Conservation (phyloP, 495 filamentous ascomycete species). For the Penicillium riverlandense region DNA sequence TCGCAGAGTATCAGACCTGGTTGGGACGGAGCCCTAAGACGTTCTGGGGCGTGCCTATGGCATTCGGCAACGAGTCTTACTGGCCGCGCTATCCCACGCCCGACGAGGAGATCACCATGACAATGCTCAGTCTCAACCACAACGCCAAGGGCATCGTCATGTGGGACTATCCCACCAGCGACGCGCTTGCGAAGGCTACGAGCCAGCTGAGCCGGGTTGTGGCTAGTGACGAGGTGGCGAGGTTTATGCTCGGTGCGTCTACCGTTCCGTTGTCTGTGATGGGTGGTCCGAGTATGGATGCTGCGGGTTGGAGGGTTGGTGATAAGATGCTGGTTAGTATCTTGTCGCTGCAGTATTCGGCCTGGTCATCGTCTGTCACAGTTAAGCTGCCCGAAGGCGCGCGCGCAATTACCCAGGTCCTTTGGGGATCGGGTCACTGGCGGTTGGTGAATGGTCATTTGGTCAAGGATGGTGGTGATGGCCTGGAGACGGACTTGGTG, state of each 20-base stretch:
- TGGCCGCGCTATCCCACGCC: conserved; percentile 51
- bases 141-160: conserved; percentile 46
- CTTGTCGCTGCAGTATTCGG: conserved; percentile 8
- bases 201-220: conserved; percentile 14
- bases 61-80: conserved; percentile 55
- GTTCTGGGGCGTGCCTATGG: conserved; percentile 56
- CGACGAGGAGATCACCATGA: conserved; percentile 54
- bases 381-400: conserved; percentile 2
- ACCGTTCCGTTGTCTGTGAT: conserved; percentile 3
- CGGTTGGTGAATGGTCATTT: conserved; percentile 1
- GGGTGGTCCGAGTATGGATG: conserved; percentile 10
- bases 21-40: conserved; percentile 33
- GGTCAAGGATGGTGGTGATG: conserved; percentile 6
- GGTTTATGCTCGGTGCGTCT: conserved; percentile 11
- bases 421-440: conserved; percentile 9
- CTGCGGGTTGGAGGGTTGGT: conserved; percentile 8
- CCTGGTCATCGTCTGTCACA: conserved; percentile 4
- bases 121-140: conserved; percentile 53
- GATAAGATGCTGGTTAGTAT: conserved; percentile 11
- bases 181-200: conserved; percentile 12
- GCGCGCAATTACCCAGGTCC: conserved; percentile 1
- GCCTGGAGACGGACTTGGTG: conserved; percentile 8
- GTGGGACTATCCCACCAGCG: conserved; percentile 26
- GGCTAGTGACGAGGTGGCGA: conserved; percentile 2
- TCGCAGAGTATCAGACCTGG: conserved; percentile 29